These are phyloP conservation scores for Clohesyomyces aquaticus DNA, from an alignment of 495 filamentous ascomycete species.

Conservation along the genomic window DNA sequence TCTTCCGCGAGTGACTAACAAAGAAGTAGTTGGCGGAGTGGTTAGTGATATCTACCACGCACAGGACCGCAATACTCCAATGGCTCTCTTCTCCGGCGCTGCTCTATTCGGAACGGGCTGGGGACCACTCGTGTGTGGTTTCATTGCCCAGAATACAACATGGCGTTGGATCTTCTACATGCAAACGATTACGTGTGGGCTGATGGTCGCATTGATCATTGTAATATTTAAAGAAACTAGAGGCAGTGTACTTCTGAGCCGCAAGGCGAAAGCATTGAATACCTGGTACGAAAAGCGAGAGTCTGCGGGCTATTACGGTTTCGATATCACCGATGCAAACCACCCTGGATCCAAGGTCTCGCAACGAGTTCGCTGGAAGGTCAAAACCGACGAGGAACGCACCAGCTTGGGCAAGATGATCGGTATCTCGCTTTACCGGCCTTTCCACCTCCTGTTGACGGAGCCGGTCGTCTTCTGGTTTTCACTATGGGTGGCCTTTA, in stretches of 20 bases:
- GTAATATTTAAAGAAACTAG: constrained; percentile 79
- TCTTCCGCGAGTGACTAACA: constrained; percentile 3
- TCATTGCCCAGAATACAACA: constrained; percentile 65
- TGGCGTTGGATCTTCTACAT: constrained; percentile 95
- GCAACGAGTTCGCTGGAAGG: constrained; percentile 79
- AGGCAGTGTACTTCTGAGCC: constrained; percentile 77
- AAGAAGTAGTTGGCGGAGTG: constrained; percentile 74
- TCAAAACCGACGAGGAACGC: constrained; percentile 80
- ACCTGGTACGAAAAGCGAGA: constrained; percentile 78
- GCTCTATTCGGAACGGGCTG: constrained; percentile 81
- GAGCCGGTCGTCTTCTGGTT: constrained; percentile 97
- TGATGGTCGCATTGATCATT: constrained; percentile 60
- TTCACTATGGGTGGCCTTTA: constrained; percentile 86
- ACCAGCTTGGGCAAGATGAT: constrained; percentile 72
- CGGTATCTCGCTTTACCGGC: constrained; percentile 72
- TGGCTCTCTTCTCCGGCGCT: constrained; percentile 79
- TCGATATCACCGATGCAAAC: constrained; percentile 45
- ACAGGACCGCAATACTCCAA: constrained; percentile 80
- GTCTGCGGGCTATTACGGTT: constrained; percentile 64
- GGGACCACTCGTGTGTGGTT: constrained; percentile 73
- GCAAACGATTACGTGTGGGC: constrained; percentile 70
- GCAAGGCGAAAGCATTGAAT: constrained; percentile 76
- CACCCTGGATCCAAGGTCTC: constrained; percentile 28
- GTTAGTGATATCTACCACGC: constrained; percentile 86
- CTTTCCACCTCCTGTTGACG: constrained; percentile 84